These are phyloP conservation scores for Eucalyptus polyanthemos DNA, from an alignment of 345 rosid genomes.

Conservation along the genomic window DNA sequence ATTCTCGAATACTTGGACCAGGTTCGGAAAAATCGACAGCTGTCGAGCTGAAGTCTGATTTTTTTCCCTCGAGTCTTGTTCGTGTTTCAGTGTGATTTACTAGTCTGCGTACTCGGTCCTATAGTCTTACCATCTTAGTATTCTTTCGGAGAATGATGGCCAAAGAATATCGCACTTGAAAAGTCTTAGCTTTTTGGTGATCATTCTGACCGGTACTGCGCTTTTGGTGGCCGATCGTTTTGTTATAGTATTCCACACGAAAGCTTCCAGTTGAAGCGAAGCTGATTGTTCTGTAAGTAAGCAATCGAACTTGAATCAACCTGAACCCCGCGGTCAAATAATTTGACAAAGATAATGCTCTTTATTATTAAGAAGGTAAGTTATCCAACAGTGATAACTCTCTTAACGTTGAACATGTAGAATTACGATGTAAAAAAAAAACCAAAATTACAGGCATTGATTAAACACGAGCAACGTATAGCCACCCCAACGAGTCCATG, in stretches of 20 bases:
- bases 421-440: background rate
- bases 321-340: background rate
- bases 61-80: background rate
- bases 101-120: background rate
- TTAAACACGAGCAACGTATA: background rate
- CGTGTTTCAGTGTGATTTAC: background rate
- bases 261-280: background rate
- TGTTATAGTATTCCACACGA: background rate
- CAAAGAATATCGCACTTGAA: background rate
- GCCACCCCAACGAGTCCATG: background rate
- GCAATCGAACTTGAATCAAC: background rate
- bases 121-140: background rate
- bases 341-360: background rate
- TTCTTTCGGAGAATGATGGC: background rate
- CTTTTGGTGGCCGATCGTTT: background rate
- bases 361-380: background rate
- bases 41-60: background rate
- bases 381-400: background rate
- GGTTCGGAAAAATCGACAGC: background rate
- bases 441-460: background rate
- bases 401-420: background rate
- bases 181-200: background rate
- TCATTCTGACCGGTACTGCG: background rate
- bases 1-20: background rate
- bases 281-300: background rate